Base-by-base conservation (phyloP, 2,329 filamentous ascomycete species). In the Fusarium xylarioides region DNA sequence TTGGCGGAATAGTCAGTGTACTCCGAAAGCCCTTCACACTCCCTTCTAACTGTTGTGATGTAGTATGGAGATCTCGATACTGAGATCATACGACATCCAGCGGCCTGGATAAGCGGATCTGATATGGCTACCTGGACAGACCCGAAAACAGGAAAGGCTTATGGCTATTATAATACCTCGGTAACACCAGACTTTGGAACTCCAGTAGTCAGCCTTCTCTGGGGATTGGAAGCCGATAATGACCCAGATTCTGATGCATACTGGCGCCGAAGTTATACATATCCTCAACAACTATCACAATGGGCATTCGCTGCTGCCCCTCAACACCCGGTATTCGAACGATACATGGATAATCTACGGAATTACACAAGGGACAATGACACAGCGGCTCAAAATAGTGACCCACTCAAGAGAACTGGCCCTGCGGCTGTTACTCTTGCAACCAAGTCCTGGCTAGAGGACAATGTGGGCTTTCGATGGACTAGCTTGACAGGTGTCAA, bases 381-480 rank as follows among this genome's bases (percentile, higher is more conserved):
- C 19, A 32, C 40, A 62, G 19, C 59, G 12, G 38, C 32, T 44
- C 32, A n/a, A 3, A 62, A 38, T 11, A 62, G 50, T 32, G 59
- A 57, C 21, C 23, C 59, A 1, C 50, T 62, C 11, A 62, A 62
- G 18, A 42, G 59, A 26, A 62, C 59, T n/a, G 59, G 50, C 9
- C 59, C 59, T 38, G 59, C 59, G 32, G 50, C 59, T 38, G 59
- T 62, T 2, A 62, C 59, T 37, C 40, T 57, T 26, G 50, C 59
- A 16, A 46, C 59, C 15, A 57, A 62, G 18, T 46, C 50, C 8
- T 57, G 32, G 40, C 23, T 62, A 5, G 59, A 57, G 21, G 32
- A 38, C 7, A 1, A 21, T 2, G 32, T 34, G 7, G 40, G 21
- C 21, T 62, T 62, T 26, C 40, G 59, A 26, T 62, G 59, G 59